A percentile compares a stretch with the other conserved stretches of the same genome.
Conservation (phyloP, 2,329 filamentous ascomycete genomes). For the Apiospora malaysiana region DNA sequence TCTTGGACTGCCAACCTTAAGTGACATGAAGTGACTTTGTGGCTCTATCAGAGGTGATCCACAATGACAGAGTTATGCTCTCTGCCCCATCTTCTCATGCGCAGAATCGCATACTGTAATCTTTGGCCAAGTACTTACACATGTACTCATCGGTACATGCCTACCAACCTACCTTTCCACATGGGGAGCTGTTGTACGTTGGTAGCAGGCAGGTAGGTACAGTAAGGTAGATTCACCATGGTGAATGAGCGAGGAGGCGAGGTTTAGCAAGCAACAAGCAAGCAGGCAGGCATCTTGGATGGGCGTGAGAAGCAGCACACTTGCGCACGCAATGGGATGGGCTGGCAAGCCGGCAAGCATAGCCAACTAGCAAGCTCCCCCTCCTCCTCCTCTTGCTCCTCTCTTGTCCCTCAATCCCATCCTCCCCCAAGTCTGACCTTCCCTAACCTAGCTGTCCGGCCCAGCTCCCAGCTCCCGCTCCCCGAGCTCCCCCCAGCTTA, state of each 20-base stretch:
- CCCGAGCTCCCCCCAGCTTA: conserved; percentile 23
- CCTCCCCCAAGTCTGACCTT: conserved; percentile 32
- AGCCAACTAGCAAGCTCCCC: conserved; percentile 23
- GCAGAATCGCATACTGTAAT: neutral
- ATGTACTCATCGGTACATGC: neutral
- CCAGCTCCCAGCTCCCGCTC: conserved; percentile 17
- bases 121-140: neutral
- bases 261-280: conserved; percentile 24
- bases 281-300: conserved; percentile 31
- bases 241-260: conserved; percentile 20
- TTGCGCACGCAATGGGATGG: conserved; percentile 16
- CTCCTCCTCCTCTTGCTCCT: conserved; percentile 26
- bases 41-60: conserved; percentile 26
- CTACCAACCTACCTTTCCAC: conserved; percentile 28
- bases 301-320: conserved; percentile 9
- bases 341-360: conserved; percentile 14
- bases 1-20: conserved; percentile 34
- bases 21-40: conserved; percentile 31
- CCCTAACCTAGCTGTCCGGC: conserved; percentile 26
- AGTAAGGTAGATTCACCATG: neutral
- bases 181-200: neutral
- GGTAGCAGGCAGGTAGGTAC: neutral
- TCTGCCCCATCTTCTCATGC: conserved; percentile 22
- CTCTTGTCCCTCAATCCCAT: conserved; percentile 26
- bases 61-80: conserved; percentile 23